Percentiles rank a stretch among this genome's conserved stretches.
phyloP scores from a whole-genome alignment of 2,329 filamentous ascomycete species.

The Fusarium setosum region DNA sequence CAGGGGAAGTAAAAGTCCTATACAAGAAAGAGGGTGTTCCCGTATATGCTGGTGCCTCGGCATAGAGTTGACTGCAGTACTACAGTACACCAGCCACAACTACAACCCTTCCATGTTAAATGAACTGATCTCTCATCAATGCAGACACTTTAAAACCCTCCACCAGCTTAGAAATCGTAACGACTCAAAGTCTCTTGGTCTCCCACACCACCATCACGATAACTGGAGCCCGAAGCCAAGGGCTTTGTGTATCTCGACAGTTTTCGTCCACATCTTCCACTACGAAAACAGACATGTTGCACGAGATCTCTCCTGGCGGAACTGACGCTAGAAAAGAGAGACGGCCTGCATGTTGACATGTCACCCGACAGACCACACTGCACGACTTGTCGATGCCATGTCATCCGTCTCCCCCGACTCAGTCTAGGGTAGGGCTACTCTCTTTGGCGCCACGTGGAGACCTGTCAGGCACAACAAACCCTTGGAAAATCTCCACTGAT shows the following conservation, averaged over 20 bases:
- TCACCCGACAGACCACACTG: conserved; percentile 13
- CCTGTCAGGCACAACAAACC: conserved; percentile 37
- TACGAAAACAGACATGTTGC: conserved; percentile 3
- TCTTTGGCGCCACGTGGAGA: conserved; percentile 35
- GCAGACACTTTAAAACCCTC: conserved; percentile 30
- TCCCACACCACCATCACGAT: conserved; percentile 9
- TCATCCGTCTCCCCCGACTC: neutral
- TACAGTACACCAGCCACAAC: neutral
- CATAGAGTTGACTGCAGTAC: neutral
- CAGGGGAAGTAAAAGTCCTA: neutral
- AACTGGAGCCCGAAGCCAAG: neutral
- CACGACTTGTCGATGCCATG: neutral
- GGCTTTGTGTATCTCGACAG: neutral
- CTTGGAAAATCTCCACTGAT: neutral
- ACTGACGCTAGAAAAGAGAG: conserved; percentile 1
- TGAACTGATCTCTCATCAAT: neutral
- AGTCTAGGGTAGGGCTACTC: conserved; percentile 19
- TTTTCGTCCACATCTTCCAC: conserved; percentile 3
- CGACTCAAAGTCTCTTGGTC: neutral
- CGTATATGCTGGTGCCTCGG: neutral
- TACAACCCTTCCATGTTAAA: neutral
- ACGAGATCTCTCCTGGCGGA: neutral
- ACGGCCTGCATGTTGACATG: neutral
- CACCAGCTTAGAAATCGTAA: conserved; percentile 7
- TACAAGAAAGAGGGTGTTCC: neutral